phyloP scores from a whole-genome alignment of 345 rosid species.

The Citrus medica region DNA sequence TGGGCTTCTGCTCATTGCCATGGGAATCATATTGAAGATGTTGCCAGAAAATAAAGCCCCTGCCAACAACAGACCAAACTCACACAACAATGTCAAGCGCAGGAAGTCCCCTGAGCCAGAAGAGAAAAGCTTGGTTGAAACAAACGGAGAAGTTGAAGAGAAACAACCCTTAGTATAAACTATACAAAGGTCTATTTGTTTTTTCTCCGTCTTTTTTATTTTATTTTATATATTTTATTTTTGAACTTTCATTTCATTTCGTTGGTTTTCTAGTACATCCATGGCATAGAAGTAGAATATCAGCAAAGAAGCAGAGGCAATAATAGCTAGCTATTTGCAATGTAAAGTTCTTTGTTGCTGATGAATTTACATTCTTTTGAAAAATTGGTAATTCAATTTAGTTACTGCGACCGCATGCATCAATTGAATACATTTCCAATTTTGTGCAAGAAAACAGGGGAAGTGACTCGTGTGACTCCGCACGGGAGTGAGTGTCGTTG shows the following conservation, averaged over 20 bases:
- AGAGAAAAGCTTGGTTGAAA: conserved; percentile 13
- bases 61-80: conserved; percentile 13
- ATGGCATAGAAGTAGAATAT: background rate
- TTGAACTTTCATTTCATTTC: background rate
- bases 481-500: background rate
- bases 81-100: conserved; percentile 11
- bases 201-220: background rate
- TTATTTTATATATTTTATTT: too few relatives aligned
- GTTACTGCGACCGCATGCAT: background rate
- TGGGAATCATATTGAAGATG: conserved; percentile 72
- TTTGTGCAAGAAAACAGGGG: background rate
- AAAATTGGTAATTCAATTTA: background rate
- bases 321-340: background rate
- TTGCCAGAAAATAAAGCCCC: conserved; percentile 26
- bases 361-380: background rate
- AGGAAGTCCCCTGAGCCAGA: conserved; percentile 18
- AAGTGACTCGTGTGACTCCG: background rate
- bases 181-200: background rate
- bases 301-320: background rate
- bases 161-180: conserved; percentile 46
- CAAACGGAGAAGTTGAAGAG: conserved; percentile 44
- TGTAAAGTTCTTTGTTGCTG: conserved; percentile 1
- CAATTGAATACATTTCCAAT: background rate
- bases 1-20: conserved; percentile 63
- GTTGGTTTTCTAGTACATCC: background rate